phyloP scores from a whole-genome alignment of 495 filamentous ascomycete genomes.

The Penicillium taxi region DNA sequence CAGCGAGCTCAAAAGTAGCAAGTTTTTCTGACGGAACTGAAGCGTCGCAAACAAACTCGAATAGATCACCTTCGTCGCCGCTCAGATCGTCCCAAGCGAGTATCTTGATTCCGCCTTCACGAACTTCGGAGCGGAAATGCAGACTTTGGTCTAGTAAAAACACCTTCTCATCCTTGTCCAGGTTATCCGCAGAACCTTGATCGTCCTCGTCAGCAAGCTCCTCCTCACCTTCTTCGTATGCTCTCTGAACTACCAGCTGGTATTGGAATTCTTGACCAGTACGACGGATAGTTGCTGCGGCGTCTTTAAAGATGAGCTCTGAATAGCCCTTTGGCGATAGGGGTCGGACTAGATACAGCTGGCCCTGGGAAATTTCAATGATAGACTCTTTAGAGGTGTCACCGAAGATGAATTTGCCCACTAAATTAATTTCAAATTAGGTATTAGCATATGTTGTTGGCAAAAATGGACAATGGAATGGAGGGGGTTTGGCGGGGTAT shows the following conservation, averaged over 20 bases:
- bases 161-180: slow-evolving; percentile 91
- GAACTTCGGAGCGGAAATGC: slow-evolving; percentile 75
- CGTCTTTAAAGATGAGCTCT: slow-evolving; percentile 98
- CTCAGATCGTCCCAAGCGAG: slow-evolving; percentile 93
- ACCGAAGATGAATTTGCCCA: slow-evolving; percentile 87
- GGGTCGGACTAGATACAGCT: slow-evolving; percentile 94
- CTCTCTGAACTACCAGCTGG: slow-evolving; percentile 90
- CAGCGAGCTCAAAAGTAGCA: slow-evolving; percentile 71
- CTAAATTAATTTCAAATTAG: slow-evolving; percentile 32
- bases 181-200: slow-evolving; percentile 57
- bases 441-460: slow-evolving; percentile 12
- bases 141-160: slow-evolving; percentile 89
- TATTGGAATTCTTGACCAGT: slow-evolving; percentile 95
- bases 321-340: slow-evolving; percentile 94
- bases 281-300: slow-evolving; percentile 79
- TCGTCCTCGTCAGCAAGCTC: slow-evolving; percentile 83
- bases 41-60: slow-evolving; percentile 89
- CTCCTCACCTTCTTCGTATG: slow-evolving; percentile 95
- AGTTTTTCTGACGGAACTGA: slow-evolving; percentile 62
- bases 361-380: slow-evolving; percentile 88
- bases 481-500: slow-evolving; percentile 33
- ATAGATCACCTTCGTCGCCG: slow-evolving; percentile 87
- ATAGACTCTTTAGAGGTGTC: slow-evolving; percentile 89
- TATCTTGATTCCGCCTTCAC: slow-evolving; percentile 70
- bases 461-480: slow-evolving; percentile 8